A percentile compares a stretch with the other conserved stretches of the same genome.
Conservation (phyloP, 1,284 basidiomycete genomes). For the Trametes hirsuta region DNA sequence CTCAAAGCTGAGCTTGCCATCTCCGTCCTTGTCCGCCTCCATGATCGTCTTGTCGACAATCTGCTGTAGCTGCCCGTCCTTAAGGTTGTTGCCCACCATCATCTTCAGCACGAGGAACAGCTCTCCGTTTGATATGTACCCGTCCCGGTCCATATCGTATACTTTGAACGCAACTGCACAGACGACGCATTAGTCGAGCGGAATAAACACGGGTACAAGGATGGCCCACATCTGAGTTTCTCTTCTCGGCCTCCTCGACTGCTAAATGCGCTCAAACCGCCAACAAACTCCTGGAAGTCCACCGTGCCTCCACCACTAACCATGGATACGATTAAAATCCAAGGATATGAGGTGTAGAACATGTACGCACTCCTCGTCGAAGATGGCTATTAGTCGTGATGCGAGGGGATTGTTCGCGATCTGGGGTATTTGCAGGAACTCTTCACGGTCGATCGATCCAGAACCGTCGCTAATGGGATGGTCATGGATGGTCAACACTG, state of each 20-base stretch:
- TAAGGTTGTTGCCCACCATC: conserved; percentile 99
- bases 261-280: conserved; percentile 95
- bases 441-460: conserved; percentile 97
- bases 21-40: conserved; percentile 98
- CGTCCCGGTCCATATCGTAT: conserved; percentile 98
- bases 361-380: conserved; percentile 91
- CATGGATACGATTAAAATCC: neutral
- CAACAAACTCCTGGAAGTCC: conserved; percentile 99
- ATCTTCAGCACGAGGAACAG: conserved; percentile 98
- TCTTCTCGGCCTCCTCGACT: conserved; percentile 96
- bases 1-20: conserved; percentile 96
- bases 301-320: conserved; percentile 94
- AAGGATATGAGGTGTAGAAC: neutral
- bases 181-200: neutral
- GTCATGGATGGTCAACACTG: neutral
- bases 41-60: conserved; percentile 99
- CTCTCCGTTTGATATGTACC: conserved; percentile 98
- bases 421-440: conserved; percentile 98
- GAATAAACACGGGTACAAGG: neutral
- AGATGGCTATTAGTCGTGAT: conserved; percentile 98
- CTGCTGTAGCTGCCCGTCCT: conserved; percentile 99
- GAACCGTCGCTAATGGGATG: conserved; percentile 76
- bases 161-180: conserved; percentile 93
- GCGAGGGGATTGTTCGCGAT: conserved; percentile 98
- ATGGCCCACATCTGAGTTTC: conserved; percentile 86